Evolutionary conservation across 768 basidiomycete genomes (phyloP).

Genomic region (Phlebiopsis flavidoalba): DNA sequence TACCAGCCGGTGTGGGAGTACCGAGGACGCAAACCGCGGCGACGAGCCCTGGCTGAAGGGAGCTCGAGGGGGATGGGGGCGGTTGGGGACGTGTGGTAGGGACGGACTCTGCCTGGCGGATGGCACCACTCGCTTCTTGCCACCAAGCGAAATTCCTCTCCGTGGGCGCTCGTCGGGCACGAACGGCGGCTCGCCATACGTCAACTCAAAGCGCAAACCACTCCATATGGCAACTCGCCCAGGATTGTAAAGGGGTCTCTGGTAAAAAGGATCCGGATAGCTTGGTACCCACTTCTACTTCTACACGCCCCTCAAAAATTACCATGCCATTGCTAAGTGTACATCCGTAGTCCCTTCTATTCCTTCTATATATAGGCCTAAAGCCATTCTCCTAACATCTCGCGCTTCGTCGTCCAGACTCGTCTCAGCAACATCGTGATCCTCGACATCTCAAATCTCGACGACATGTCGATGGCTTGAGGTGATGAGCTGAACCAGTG

Average conservation of each 20-base stretch:
- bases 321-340: neutral
- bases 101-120: neutral
- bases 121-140: neutral
- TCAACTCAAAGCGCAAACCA: neutral
- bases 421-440: constrained; percentile 65
- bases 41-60: constrained; percentile 24
- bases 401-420: constrained; percentile 62
- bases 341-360: neutral
- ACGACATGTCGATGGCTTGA: constrained; percentile 56
- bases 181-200: constrained; percentile 8
- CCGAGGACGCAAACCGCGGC: constrained; percentile 25
- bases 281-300: no score
- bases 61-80: constrained; percentile 11
- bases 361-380: neutral
- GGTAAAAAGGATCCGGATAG: no score
- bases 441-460: constrained; percentile 65
- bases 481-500: constrained; percentile 42
- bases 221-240: neutral
- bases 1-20: constrained; percentile 22
- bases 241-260: no score
- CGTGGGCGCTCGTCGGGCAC: constrained; percentile 9
- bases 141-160: neutral
- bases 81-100: constrained; percentile 11
- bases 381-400: constrained; percentile 33
- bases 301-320: no score